phyloP scores from a whole-genome alignment of 768 basidiomycete species.

The Termitomyces bulborhizus region DNA sequence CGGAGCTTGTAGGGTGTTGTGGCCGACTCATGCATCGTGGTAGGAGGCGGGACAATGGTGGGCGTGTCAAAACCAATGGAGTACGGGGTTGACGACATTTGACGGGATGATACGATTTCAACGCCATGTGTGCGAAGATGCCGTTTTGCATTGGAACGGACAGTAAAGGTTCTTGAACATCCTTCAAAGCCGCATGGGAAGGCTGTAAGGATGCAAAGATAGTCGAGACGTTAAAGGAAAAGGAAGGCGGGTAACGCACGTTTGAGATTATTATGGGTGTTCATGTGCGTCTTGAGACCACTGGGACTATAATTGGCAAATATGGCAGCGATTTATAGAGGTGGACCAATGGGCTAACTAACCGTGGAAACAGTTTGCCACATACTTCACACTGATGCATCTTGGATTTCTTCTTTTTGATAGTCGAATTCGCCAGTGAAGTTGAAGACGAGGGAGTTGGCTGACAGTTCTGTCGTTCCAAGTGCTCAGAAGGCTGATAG shows the following conservation, averaged over 20 bases:
- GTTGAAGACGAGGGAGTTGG: not conserved
- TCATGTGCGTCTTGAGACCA: conserved; percentile 53
- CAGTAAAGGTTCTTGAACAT: conserved; percentile 66
- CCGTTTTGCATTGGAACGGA: conserved; percentile 76
- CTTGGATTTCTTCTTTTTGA: conserved; percentile 42
- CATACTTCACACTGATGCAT: conserved; percentile 51
- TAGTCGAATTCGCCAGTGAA: not conserved
- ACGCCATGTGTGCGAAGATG: conserved; percentile 75
- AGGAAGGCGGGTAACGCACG: conserved; percentile 31
- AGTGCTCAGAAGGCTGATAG: not conserved
- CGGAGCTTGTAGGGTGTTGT: conserved; percentile 24
- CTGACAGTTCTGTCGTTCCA: conserved; percentile 1
- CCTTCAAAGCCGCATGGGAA: conserved; percentile 49
- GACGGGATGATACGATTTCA: conserved; percentile 11
- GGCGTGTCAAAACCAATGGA: conserved; percentile 34
- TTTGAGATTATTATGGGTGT: conserved; percentile 45
- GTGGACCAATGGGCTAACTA: conserved; percentile 2
- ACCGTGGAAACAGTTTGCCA: conserved; percentile 46
- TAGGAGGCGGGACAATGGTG: conserved; percentile 20
- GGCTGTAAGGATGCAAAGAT: conserved; percentile 22
- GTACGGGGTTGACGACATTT: conserved; percentile 18
- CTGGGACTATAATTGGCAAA: conserved; percentile 33
- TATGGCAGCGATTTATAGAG: not conserved
- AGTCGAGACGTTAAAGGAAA: not conserved
- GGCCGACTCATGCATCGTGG: conserved; percentile 8